Base-by-base conservation (phyloP, 2,329 filamentous ascomycete genomes). In the Claviceps sp. region DNA sequence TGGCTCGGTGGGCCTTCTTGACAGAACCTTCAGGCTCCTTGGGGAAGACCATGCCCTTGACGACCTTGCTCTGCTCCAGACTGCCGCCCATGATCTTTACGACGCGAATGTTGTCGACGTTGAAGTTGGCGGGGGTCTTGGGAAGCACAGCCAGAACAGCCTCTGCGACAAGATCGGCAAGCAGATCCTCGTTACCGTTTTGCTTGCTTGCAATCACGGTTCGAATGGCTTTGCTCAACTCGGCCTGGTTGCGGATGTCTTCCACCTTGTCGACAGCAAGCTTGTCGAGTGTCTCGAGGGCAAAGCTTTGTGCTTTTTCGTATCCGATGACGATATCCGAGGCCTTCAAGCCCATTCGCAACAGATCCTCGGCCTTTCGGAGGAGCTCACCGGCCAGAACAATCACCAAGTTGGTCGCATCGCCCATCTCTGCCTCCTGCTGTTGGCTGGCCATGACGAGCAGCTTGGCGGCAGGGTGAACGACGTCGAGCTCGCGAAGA, bases 21-120 rank as follows among this genome's bases (percentile, higher is more conserved):
- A 96, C 74, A 16, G 78, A 78, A 61, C 91, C 90, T 65, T 95
- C 85, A n/a, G 93, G 93, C 70, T 95, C 87, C 66, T 94, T 86
- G 62, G 89, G 85, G 67, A 98, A 97, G 50, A 98, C 94, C 93
- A 98, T 98, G 59, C 93, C 93, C 77, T 87, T 94, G 55, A 98
- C 85, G 14, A 98, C 91, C 59, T 82, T 84, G 68, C 89, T 95
- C 74, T 98, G 90, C 64, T 94, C 88, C 65, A 98, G 74, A 67
- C 86, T 89, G 58, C 93, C 91, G 61, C 93, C 93, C 91, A 98
- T 97, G 64, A 98, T 98, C 80, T 98, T 98, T 62, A 98, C 94
- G 54, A 98, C 94, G 55, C 93, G 87, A 62, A 98, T 85, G 70
- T 98, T 98, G 76, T 98, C 93, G 58, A 98, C 89, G 71, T 96